Base-by-base conservation (phyloP, 1,139 yeast species). In the Pneumocystis oryctolagi region DNA sequence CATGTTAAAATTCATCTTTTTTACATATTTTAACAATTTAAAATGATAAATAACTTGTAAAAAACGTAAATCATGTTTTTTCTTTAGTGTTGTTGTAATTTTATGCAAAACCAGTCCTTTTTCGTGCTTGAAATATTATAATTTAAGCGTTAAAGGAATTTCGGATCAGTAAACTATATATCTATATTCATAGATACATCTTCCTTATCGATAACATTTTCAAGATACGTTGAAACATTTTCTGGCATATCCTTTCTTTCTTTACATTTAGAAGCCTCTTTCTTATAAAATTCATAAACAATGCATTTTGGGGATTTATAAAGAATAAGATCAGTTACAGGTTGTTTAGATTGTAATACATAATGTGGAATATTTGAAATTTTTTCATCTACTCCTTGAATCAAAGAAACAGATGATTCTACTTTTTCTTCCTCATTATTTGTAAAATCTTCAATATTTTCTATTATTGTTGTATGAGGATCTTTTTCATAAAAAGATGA, bases 381-480 rank as follows among this genome's bases (percentile, higher is more conserved):
- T 25, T 47, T 47, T 47, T 47, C 55, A 12, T 14, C 12, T 5
- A 47, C 25, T 12, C 55, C 55, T 12, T 47, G 18, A 25, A 47
- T 6, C 8, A 47, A 20, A 1, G 31, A 47, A 47, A 47, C 14
- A 2, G 28, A 3, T 20, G 31, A 25, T 25, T 47, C 30, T 25
- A 47, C 25, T 12, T 47, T 28, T 25, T 25, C 30, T 25, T 47
- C 55, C 2, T 47, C 31, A 25, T 63, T 61, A 9, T 47, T 32
- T 32, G 53, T 16, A 35, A 30, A 59, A 18, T 63, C 62, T 18
- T 63, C 65, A 40, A 63, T 60, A 28, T 62, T 60, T 14, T 55
- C 60, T 25, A 63, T 56, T 2, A 62, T 59, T 34, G 61, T 61
- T 5, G 65, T 63, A 40, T 63, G 62, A 20, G 64, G 61, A 56